Percentiles rank a stretch among this genome's conserved stretches.
phyloP scores from a whole-genome alignment of 2,329 filamentous ascomycete species.

The Dactylellina drechsleri region DNA sequence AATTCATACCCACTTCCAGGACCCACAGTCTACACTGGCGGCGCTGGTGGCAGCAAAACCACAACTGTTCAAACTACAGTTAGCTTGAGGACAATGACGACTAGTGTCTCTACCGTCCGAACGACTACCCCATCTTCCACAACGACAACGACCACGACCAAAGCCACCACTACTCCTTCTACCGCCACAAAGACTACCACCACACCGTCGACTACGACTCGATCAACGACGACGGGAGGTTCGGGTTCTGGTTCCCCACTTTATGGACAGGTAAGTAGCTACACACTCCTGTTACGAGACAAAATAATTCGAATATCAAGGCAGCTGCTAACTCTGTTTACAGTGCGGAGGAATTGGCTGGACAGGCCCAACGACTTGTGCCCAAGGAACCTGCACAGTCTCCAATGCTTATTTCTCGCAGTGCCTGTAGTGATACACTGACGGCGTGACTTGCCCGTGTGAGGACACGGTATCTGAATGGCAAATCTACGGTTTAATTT shows the following conservation, averaged over 20 bases:
- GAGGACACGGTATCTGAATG: too few species aligned
- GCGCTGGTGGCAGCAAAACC: constrained; percentile 7
- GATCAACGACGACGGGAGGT: constrained; percentile 14
- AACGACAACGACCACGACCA: neutral
- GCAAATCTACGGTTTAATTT: too few species aligned
- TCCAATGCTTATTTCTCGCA: constrained; percentile 65
- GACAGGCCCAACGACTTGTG: constrained; percentile 63
- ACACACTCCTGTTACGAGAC: neutral
- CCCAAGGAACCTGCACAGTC: constrained; percentile 62
- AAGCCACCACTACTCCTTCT: constrained; percentile 15
- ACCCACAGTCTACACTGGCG: constrained; percentile 59
- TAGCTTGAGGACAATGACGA: constrained; percentile 14
- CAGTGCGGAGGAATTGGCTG: constrained; percentile 65
- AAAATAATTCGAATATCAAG: neutral
- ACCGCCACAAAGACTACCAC: constrained; percentile 4
- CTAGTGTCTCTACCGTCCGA: constrained; percentile 4
- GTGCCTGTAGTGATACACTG: constrained; percentile 59
- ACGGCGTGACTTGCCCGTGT: too few species aligned
- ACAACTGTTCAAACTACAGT: constrained; percentile 21
- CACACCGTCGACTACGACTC: neutral
- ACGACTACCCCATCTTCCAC: constrained; percentile 10
- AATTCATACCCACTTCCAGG: constrained; percentile 62
- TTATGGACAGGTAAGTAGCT: constrained; percentile 30
- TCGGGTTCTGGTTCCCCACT: constrained; percentile 11
- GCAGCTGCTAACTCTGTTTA: neutral